Evolutionary conservation across 2,329 filamentous ascomycete species (phyloP).

Genomic region (Amylocarpus encephaloides): DNA sequence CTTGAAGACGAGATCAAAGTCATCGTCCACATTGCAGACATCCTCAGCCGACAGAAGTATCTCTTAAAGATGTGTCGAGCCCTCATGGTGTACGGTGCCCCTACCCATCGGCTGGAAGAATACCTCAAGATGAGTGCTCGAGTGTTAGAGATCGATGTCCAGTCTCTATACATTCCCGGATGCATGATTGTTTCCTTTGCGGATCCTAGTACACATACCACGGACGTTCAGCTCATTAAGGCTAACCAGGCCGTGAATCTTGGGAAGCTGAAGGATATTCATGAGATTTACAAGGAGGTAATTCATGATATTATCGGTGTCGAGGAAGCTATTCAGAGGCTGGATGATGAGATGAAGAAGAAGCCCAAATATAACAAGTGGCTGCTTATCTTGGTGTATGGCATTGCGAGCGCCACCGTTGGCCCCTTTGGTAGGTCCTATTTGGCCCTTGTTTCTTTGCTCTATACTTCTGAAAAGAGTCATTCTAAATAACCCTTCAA

Average conservation of each 20-base stretch:
- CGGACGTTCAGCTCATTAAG: slow-evolving; percentile 71
- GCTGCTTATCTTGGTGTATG: slow-evolving; percentile 58
- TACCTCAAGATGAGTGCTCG: slow-evolving; percentile 86
- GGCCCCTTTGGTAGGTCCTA: slow-evolving; percentile 51
- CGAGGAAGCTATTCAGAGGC: slow-evolving; percentile 58
- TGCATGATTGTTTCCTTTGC: slow-evolving; percentile 95
- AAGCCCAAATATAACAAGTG: slow-evolving; percentile 44
- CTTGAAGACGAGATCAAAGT: slow-evolving; percentile 38
- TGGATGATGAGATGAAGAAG: slow-evolving; percentile 48
- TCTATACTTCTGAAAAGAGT: neutral
- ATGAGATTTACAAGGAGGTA: slow-evolving; percentile 77
- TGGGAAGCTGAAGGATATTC: slow-evolving; percentile 66
- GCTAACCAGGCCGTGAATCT: slow-evolving; percentile 64
- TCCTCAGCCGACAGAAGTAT: slow-evolving; percentile 74
- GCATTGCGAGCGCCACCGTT: slow-evolving; percentile 63
- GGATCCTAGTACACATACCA: slow-evolving; percentile 64
- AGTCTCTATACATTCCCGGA: slow-evolving; percentile 83
- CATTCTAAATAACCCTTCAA: neutral
- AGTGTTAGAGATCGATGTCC: slow-evolving; percentile 82
- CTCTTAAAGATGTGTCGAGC: slow-evolving; percentile 78
- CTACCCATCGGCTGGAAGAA: slow-evolving; percentile 84
- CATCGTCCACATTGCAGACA: slow-evolving; percentile 57
- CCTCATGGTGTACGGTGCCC: slow-evolving; percentile 84
- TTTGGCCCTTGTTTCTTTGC: too few relatives aligned
- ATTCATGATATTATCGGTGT: slow-evolving; percentile 69